Conservation (phyloP, 2,329 filamentous ascomycete species). For the Fusarium sp. region DNA sequence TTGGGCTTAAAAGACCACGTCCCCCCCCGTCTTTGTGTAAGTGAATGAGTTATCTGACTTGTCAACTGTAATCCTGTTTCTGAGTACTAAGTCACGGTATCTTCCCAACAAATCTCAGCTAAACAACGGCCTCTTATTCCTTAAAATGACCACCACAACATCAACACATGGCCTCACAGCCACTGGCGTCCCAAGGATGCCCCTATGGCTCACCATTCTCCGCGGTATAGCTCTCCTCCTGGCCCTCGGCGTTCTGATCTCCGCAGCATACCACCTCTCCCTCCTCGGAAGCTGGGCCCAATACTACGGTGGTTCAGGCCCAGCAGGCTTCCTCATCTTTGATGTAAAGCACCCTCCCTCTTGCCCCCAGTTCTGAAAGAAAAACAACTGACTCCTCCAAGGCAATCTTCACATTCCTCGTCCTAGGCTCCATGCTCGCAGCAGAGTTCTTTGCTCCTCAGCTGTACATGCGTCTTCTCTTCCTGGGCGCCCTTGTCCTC, state of each 20-base stretch:
- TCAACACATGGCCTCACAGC: slow-evolving; percentile 50
- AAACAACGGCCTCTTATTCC: background rate
- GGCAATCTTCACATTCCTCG: slow-evolving; percentile 57
- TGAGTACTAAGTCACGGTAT: background rate
- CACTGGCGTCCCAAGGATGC: slow-evolving; percentile 54
- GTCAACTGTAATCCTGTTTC: background rate
- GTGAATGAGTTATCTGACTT: background rate
- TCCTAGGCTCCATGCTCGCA: slow-evolving; percentile 55
- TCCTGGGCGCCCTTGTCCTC: slow-evolving; percentile 54
- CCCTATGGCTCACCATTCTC: slow-evolving; percentile 55
- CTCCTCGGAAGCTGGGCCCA: slow-evolving; percentile 46
- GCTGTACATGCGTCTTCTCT: slow-evolving; percentile 52
- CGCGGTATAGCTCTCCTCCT: slow-evolving; percentile 56
- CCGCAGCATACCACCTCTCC: slow-evolving; percentile 57
- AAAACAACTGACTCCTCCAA: slow-evolving; percentile 41
- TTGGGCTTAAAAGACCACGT: background rate
- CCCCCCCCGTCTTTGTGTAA: background rate
- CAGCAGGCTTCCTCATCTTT: slow-evolving; percentile 61
- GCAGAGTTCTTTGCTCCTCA: slow-evolving; percentile 54
- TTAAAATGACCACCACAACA: slow-evolving; percentile 26
- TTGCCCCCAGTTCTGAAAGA: background rate
- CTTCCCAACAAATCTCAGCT: background rate
- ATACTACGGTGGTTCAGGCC: slow-evolving; percentile 49
- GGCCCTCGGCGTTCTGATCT: slow-evolving; percentile 55
- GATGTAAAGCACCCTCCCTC: slow-evolving; percentile 54